phyloP scores from a whole-genome alignment of 2,329 filamentous ascomycete species.

The Aphanoascus verrucosus region DNA sequence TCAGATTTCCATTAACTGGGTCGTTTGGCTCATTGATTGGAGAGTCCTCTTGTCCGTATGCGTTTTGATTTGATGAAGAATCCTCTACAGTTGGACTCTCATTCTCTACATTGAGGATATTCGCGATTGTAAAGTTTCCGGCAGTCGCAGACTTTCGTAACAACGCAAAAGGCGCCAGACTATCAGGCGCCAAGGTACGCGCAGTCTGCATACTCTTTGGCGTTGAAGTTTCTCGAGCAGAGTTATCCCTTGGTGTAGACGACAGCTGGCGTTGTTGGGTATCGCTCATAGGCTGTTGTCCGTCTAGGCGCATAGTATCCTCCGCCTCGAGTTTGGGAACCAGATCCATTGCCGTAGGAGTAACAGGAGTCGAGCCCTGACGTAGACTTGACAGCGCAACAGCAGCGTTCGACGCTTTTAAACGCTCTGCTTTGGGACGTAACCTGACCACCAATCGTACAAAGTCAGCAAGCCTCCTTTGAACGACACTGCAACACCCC shows the following conservation, averaged over 20 bases:
- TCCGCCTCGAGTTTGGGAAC: conserved; percentile 1
- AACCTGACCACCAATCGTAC: conserved; percentile 10
- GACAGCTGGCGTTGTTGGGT: background rate
- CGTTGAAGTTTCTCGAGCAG: background rate
- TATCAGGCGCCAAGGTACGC: conserved; percentile 12
- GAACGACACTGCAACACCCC: too few species aligned
- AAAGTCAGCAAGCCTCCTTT: conserved; percentile 2
- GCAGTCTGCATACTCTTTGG: background rate
- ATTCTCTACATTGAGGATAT: conserved; percentile 18
- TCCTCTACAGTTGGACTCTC: conserved; percentile 10
- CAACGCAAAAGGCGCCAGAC: conserved; percentile 16
- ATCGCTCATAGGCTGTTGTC: background rate
- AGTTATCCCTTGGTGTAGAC: background rate
- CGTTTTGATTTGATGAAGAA: background rate
- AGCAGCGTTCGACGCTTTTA: conserved; percentile 9
- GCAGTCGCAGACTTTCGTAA: conserved; percentile 21
- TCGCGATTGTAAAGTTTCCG: conserved; percentile 18
- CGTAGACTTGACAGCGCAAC: background rate
- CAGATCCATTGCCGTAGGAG: background rate
- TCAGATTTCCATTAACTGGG: conserved; percentile 22
- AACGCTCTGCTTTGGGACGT: conserved; percentile 17
- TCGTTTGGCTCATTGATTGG: conserved; percentile 19
- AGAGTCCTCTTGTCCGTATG: background rate
- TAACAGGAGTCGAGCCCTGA: background rate
- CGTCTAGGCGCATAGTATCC: background rate